Base-by-base conservation (phyloP, 768 basidiomycete species). In the Trametes coccinea region DNA sequence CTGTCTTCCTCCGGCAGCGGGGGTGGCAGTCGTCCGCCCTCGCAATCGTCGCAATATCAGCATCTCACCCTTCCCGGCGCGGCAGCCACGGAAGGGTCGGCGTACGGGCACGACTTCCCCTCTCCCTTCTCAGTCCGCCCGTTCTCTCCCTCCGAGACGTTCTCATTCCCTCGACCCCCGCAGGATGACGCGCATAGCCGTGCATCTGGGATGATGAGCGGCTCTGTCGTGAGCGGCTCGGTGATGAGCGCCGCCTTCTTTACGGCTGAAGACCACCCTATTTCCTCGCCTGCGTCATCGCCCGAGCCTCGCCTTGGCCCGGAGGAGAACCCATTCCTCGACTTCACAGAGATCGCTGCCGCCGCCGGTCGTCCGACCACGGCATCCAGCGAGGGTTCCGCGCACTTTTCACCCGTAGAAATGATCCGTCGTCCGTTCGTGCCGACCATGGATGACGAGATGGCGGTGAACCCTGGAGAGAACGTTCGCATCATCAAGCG, bases 161-260 rank as follows among this genome's bases (percentile, higher is more conserved):
- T 87, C 72, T 73, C 84, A 8, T 89, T 90, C 77, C 88, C 88
- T 2, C 82, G 82, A 56, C 88, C 88, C 2, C 86, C 85, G 4
- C 67, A n/a, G 17, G 57, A 58, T 11, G 55, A 55, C 40, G 29
- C 62, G 29, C 43, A 33, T 17, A 61, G 53, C 56, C 61, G 51
- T 37, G 47, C 53, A 10, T 61, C 53, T 31, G 60, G 17, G 27
- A 47, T 57, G 13, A 11, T 61, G 30, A 31, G 29, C 50, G 41
- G 49, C 49, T 53, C 61, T 30, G n/a, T 54, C 31, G 27, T 56
- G 48, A 39, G 62, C 60, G 37, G 54, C 33, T 43, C 56, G 14
- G 10, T 22, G 16, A 5, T n/a, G 11, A 40, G 33, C 64, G 62
- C 62, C 45, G 63, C 63, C 16, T 54, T 61, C 44, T 49, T 40